Evolutionary conservation across 1,139 yeast genomes (phyloP).

Genomic region (Blastobotrys apis): DNA sequence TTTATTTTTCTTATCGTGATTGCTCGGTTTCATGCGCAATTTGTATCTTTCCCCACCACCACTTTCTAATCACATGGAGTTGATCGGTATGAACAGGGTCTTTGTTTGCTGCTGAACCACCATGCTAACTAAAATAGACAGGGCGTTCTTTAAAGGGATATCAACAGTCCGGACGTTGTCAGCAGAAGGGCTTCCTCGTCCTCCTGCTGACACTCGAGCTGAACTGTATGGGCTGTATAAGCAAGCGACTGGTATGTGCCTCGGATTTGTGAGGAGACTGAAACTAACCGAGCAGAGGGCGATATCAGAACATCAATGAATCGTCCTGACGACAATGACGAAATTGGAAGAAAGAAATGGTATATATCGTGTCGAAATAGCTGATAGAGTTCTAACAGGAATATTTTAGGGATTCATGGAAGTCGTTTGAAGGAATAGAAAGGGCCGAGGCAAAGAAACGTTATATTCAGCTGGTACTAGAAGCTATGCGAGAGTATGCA

Average conservation of each 20-base stretch:
- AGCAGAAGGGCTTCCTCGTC: slow-evolving; percentile 67
- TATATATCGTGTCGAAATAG: neutral
- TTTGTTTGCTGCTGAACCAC: no score
- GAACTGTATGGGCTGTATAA: slow-evolving; percentile 76
- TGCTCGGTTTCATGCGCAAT: neutral
- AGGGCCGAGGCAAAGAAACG: slow-evolving; percentile 69
- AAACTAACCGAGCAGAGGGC: slow-evolving; percentile 73
- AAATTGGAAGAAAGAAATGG: slow-evolving; percentile 9
- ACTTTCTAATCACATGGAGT: slow-evolving; percentile 2
- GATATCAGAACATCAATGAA: slow-evolving; percentile 50
- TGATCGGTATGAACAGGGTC: slow-evolving; percentile 7
- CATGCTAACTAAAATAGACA: slow-evolving; percentile 42
- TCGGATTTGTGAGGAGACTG: slow-evolving; percentile 47
- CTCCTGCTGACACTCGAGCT: slow-evolving; percentile 70
- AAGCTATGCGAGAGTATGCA: slow-evolving; percentile 67
- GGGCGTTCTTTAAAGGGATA: slow-evolving; percentile 77
- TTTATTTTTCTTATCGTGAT: neutral
- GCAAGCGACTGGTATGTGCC: slow-evolving; percentile 64
- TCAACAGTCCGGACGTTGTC: slow-evolving; percentile 72
- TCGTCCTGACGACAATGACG: slow-evolving; percentile 6
- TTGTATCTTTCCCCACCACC: neutral
- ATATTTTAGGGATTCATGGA: slow-evolving; percentile 65
- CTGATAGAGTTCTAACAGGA: neutral
- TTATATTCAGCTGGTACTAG: slow-evolving; percentile 60
- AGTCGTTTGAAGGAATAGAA: slow-evolving; percentile 63